Evolutionary conservation across 2,329 filamentous ascomycete species (phyloP).

Genomic region (Hypoxylon sp.): DNA sequence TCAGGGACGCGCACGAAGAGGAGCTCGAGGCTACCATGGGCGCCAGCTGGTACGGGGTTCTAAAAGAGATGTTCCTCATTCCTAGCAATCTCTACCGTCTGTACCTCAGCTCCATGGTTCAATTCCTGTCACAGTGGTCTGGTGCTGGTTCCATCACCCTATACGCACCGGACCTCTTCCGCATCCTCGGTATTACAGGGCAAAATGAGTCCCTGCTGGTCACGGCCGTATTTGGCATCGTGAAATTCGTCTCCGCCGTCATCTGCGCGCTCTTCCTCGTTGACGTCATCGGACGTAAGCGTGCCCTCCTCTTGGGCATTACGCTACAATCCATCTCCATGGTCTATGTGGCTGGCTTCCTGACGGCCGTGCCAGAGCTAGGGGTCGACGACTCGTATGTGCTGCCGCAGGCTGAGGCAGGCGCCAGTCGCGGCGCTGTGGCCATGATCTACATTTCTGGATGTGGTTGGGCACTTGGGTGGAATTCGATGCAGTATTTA

Average conservation of each 20-base stretch:
- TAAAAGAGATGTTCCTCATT: constrained; percentile 78
- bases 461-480: constrained; percentile 78
- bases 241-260: constrained; percentile 78
- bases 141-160: constrained; percentile 82
- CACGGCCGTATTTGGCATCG: constrained; percentile 81
- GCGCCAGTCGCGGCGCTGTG: constrained; percentile 76
- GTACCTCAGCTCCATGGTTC: constrained; percentile 76
- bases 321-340: constrained; percentile 72
- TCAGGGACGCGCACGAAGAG: constrained; percentile 76
- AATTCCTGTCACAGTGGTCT: constrained; percentile 81
- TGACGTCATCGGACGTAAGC: constrained; percentile 83
- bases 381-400: constrained; percentile 64
- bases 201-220: constrained; percentile 78
- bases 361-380: constrained; percentile 73
- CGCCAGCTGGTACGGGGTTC: constrained; percentile 72
- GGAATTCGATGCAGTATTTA: constrained; percentile 85
- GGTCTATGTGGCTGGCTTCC: constrained; percentile 74
- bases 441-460: constrained; percentile 81
- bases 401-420: constrained; percentile 65
- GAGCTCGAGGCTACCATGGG: constrained; percentile 81
- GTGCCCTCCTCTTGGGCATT: constrained; percentile 73
- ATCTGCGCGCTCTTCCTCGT: constrained; percentile 83
- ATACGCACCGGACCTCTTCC: constrained; percentile 82
- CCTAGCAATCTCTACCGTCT: constrained; percentile 81
- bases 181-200: constrained; percentile 78